Base-by-base conservation (phyloP, 1,284 basidiomycete species). In the Phlebopus sp. region DNA sequence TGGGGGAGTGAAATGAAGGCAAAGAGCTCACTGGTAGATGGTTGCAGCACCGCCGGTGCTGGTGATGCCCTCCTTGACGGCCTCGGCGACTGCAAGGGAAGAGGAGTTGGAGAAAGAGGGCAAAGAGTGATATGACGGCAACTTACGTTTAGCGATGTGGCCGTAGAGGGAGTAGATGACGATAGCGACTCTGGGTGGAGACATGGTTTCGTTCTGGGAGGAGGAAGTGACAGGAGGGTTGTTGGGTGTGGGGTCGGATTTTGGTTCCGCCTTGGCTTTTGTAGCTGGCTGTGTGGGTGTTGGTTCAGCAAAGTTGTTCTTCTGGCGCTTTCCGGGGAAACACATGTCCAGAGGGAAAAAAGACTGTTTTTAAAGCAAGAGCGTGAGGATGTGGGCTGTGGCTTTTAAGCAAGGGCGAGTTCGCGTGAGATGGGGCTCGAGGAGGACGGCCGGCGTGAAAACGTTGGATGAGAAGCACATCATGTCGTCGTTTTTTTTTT, bases 101-200 rank as follows among this genome's bases (percentile, higher is more conserved):
- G 41, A 19, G n/a, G 42, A 58, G 43, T 27, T 31, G 36, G 10
- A 9, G 23, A 14, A 41, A 8, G 29, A 51, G 18, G 0, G 18
- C 49, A 4, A 25, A 32, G 15, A 13, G 5, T 23, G 4, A 13
- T 9, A 39, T 18, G 15, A 18, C 30, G 23, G 42, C n/a, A 25
- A 77, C 84, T 40, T 62, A 90, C 86, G 42, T 61, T 78, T 79
- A 57, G 75, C 76, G 64, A 92, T 79, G 69, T 93, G 91, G 56
- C 89, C 89, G 65, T 88, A 92, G 69, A 88, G 78, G 49, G 84
- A 74, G 76, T 93, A 93, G 75, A 90, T 85, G 59, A 90, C 69
- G 59, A 93, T 90, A 49, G 86, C 90, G 62, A 90, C 75, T 62
- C 79, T 82, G 41, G 87, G 84, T 19, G 59, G 19, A 1, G 66